Evolutionary conservation across 2,329 filamentous ascomycete species (phyloP), one percentile per base, ranked within the genome.

Genomic region (Immersiporthe knoxdaviesiana): DNA sequence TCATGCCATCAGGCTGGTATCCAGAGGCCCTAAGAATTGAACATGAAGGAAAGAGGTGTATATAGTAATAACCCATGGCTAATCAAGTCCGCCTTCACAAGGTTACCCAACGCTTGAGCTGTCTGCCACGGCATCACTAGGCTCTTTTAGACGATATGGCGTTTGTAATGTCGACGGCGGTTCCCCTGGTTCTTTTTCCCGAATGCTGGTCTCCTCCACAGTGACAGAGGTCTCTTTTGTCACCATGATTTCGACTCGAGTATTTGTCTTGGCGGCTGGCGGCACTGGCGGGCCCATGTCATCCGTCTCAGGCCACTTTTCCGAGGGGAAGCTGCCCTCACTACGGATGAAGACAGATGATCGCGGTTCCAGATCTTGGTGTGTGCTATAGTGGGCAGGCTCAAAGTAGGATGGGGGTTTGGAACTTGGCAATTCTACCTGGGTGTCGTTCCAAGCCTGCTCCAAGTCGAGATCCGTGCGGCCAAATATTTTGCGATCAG

Each of bases 401-500:
- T 69, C 59, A 39, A 63, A 63, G 12, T 37, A 63, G 8, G 39
- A 44, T 2, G 44, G 44, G 6, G 4, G 18, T 16, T 47, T 8
- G 18, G 35, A 47, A 50, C 11, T 63, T n/a, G 64, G 63, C 3
- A 63, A 21, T 37, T 27, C 32, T 2, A 67, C 64, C 41, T 63
- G 64, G 47, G 64, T 67, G 37, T 47, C 66, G 3, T 61, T 69
- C 50, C 63, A 50, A 4, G 63, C 68, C n/a, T 60, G 50, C 1
- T 65, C 44, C n/a, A 69, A 50, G 35, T 69, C 68, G 8, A 63
- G 59, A 44, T 69, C 68, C n/a, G 68, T 64, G 11, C 63, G 59
- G 2, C 68, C 64, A 30, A 63, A 67, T 24, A 63, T 69, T 24
- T 47, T 52, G 16, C 63, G 59, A 14, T 54, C 64, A 5, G 56